These are phyloP conservation scores for Mucor indicus DNA, from an alignment of 371 early-diverging fungal genomes.

Conservation along the genomic window DNA sequence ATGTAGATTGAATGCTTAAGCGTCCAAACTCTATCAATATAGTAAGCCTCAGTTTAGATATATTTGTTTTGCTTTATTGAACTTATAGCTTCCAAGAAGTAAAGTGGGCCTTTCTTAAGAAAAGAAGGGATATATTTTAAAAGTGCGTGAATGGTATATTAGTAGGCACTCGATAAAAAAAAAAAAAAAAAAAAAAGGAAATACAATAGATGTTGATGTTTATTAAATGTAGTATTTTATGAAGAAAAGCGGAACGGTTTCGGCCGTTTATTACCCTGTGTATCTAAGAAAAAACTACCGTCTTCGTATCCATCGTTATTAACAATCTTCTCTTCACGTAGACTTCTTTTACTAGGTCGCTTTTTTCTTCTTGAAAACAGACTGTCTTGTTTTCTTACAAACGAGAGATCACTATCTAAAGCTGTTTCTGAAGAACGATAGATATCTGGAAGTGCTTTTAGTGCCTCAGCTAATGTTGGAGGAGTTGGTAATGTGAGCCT, in stretches of 20 bases:
- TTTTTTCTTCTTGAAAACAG: no score
- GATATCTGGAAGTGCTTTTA: conserved; percentile 1
- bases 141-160: neutral
- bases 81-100: no score
- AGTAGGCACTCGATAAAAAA: neutral
- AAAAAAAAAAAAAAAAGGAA: neutral
- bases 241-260: conserved; percentile 4
- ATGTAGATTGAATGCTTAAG: no score
- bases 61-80: no score
- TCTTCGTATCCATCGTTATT: conserved; percentile 1
- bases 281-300: neutral
- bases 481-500: neutral
- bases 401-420: conserved; percentile 5
- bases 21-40: no score
- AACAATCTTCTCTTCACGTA: neutral
- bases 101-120: no score
- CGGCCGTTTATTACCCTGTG: neutral
- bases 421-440: conserved; percentile 3
- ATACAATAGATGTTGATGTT: neutral
- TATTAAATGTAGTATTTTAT: neutral
- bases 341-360: neutral
- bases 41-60: no score
- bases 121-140: neutral
- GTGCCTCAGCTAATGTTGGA: conserved; percentile 3
- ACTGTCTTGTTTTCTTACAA: neutral